These are phyloP conservation scores for Ananas comosus DNA, from an alignment of 176 grass and related monocot species.

Conservation along the genomic window DNA sequence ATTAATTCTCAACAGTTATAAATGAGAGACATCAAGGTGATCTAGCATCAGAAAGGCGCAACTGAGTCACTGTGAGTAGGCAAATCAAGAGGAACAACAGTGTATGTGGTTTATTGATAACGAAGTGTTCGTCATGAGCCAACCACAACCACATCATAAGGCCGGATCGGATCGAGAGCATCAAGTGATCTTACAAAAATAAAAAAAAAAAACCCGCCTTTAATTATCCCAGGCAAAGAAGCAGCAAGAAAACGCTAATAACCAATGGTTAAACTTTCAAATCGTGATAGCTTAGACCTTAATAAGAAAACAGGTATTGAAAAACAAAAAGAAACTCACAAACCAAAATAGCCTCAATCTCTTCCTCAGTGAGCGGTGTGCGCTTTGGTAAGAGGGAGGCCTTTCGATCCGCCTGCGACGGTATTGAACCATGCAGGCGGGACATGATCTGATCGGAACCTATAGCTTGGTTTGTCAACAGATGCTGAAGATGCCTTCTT, in stretches of 20 bases:
- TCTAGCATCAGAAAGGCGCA: not conserved
- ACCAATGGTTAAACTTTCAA: not conserved
- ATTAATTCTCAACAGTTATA: no score
- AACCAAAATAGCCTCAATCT: conserved; percentile 97
- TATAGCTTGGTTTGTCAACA: conserved; percentile 52
- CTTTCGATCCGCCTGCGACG: conserved; percentile 71
- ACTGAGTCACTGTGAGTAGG: no score
- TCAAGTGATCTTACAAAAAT: no score
- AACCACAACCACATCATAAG: no score
- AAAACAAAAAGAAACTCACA: not conserved
- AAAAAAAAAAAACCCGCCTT: not conserved
- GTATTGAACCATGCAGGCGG: conserved; percentile 70
- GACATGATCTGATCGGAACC: conserved; percentile 86
- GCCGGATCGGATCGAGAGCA: no score
- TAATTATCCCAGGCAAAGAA: not conserved
- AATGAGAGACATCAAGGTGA: no score
- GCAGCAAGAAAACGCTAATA: not conserved
- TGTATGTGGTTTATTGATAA: no score
- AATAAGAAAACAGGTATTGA: not conserved
- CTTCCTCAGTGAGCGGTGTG: conserved; percentile 76
- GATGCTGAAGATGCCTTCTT: conserved; percentile 32
- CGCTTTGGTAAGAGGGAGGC: conserved; percentile 91
- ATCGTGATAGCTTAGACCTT: not conserved
- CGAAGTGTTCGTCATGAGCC: no score
- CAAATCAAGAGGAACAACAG: no score